A percentile compares a stretch with the other conserved stretches of the same genome.
Evolutionary conservation across 2,329 filamentous ascomycete genomes (phyloP).

Genomic region (Torrubiella hemipterigena): DNA sequence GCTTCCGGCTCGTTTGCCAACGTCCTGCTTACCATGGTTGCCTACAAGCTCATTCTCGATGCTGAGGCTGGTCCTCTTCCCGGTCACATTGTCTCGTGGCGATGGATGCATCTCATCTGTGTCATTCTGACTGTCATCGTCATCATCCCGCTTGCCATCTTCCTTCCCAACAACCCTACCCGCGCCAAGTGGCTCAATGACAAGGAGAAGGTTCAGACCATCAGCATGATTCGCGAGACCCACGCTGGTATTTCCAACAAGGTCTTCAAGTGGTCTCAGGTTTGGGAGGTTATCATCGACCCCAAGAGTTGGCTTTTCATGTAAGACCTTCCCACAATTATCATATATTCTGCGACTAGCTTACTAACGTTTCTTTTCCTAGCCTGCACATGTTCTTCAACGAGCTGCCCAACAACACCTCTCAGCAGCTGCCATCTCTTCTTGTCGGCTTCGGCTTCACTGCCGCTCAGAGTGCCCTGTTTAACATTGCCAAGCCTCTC

Average conservation of each 20-base stretch:
- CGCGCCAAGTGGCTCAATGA: conserved; percentile 11
- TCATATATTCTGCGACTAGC: not conserved
- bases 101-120: conserved; percentile 45
- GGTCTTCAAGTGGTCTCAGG: conserved; percentile 12
- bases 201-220: conserved; percentile 11
- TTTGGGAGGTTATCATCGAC: conserved; percentile 11
- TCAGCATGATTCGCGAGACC: conserved; percentile 9
- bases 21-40: conserved; percentile 15
- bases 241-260: conserved; percentile 12
- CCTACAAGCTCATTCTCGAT: conserved; percentile 14
- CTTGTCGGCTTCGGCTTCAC: conserved; percentile 13
- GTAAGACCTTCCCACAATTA: not conserved
- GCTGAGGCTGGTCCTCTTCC: conserved; percentile 8
- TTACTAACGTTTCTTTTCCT: not conserved
- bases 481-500: conserved; percentile 13
- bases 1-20: conserved; percentile 15
- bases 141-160: conserved; percentile 12
- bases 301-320: conserved; percentile 13
- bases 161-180: conserved; percentile 11
- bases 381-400: conserved; percentile 15
- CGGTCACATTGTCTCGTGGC: conserved; percentile 12
- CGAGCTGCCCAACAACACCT: conserved; percentile 14
- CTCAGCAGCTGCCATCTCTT: conserved; percentile 13
- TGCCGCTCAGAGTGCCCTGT: conserved; percentile 12
- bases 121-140: conserved; percentile 42